These are phyloP conservation scores for Annulohypoxylon bovei DNA, from an alignment of 495 filamentous ascomycete species.

Conservation along the genomic window DNA sequence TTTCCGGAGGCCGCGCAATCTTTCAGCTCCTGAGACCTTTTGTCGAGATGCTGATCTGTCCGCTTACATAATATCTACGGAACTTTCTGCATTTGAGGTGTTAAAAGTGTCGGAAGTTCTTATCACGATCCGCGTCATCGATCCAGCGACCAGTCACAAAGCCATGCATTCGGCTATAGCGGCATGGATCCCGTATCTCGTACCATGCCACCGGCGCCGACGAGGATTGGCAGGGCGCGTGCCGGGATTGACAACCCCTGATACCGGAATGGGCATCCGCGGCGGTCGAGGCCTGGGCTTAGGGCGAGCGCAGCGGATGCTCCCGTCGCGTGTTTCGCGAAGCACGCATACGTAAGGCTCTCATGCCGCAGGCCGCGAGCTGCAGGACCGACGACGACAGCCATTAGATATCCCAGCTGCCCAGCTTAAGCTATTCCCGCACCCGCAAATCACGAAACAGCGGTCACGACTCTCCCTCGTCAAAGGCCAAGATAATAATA, in stretches of 20 bases:
- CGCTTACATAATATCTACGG: not conserved
- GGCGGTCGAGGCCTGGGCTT: slow-evolving; percentile 24
- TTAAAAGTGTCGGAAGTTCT: not conserved
- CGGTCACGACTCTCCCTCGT: slow-evolving; percentile 2
- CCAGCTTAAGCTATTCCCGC: not conserved
- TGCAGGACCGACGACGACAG: slow-evolving; percentile 4
- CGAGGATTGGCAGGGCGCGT: slow-evolving; percentile 32
- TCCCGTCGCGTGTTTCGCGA: slow-evolving; percentile 31
- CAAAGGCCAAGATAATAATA: slow-evolving; percentile 2
- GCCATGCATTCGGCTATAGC: slow-evolving; percentile 28
- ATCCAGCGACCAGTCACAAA: slow-evolving; percentile 4
- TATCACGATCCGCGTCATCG: slow-evolving; percentile 13
- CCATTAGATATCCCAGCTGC: slow-evolving; percentile 19
- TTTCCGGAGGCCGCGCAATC: slow-evolving; percentile 17
- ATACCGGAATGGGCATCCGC: slow-evolving; percentile 32
- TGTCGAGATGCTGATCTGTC: not conserved
- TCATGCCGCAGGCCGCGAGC: slow-evolving; percentile 1
- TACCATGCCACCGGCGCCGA: slow-evolving; percentile 38
- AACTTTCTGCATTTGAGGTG: not conserved
- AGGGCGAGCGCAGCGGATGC: slow-evolving; percentile 17
- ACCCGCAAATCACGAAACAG: slow-evolving; percentile 6
- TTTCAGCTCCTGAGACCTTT: slow-evolving; percentile 2
- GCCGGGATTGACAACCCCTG: slow-evolving; percentile 26
- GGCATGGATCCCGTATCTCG: slow-evolving; percentile 25
- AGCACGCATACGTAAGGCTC: slow-evolving; percentile 1